These are phyloP conservation scores for Uronychia setigera DNA, from an alignment of 73 alveolate genomes.

Conservation along the genomic window DNA sequence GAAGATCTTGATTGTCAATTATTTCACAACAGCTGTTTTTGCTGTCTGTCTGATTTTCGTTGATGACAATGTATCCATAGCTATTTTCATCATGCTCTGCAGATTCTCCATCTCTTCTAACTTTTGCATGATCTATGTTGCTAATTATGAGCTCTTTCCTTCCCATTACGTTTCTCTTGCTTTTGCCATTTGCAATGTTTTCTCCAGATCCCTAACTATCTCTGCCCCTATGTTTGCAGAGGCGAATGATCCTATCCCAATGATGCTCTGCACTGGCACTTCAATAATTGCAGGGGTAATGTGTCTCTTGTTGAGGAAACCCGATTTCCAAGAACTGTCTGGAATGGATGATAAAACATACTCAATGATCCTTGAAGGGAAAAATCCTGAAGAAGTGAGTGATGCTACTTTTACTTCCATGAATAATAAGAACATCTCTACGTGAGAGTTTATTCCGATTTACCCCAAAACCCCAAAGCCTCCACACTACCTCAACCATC, in stretches of 20 bases:
- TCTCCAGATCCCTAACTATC: constrained; percentile 23
- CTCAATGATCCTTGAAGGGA: neutral
- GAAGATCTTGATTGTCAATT: neutral
- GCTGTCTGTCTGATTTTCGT: neutral
- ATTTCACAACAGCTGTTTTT: neutral
- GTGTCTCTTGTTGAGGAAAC: neutral
- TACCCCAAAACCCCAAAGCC: too few species aligned
- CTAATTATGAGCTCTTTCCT: constrained; percentile 39
- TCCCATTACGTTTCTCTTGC: constrained; percentile 13
- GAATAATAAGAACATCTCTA: too few species aligned
- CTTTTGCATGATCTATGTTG: constrained; percentile 22
- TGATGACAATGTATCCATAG: neutral
- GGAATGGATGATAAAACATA: neutral
- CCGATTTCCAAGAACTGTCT: neutral
- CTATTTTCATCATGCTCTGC: constrained; percentile 8
- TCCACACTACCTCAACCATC: too few species aligned
- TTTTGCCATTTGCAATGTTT: constrained; percentile 41
- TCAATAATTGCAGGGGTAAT: neutral
- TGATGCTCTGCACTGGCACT: constrained; percentile 7
- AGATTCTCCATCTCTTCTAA: constrained; percentile 13
- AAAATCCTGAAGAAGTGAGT: too few species aligned
- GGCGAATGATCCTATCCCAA: constrained; percentile 34
- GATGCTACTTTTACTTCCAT: too few species aligned
- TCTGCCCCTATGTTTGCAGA: constrained; percentile 44
- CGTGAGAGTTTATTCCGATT: too few species aligned